Base-by-base conservation (phyloP, 176 grass and related monocot genomes). In the Lolium perenne region DNA sequence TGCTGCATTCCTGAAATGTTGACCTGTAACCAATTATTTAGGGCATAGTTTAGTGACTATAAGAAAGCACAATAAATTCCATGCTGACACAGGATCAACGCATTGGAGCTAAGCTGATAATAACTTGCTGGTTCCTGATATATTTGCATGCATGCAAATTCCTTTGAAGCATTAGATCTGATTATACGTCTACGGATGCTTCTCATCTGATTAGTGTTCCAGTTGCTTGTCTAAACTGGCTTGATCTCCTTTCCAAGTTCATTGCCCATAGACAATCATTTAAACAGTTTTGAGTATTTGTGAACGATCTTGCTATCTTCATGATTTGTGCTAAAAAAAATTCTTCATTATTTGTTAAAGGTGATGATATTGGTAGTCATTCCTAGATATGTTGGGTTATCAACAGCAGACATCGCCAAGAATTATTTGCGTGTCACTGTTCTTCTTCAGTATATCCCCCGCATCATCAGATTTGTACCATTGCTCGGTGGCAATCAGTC, bases 361-460 rank as follows among this genome's bases (percentile, higher is more conserved):
- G 97, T 98, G 82, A 94, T 98, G 92, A 95, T 98, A 89, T 86
- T 98, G 90, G 69, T 89, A 32, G 84, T 98, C 45, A 94, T 98
- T 84, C 97, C 97, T 50, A 87, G 91, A 54, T 92, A 83, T 90
- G 87, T 98, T 16, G 94, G 97, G 71, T 84, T 93, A 73, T 98
- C 93, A 84, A 78, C 71, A 76, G 93, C 97, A 82, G 94, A 98
- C 58, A 89, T 90, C 71, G 93, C 94, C 29, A 98, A 98, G 88
- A 98, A 98, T 94, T 86, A 95, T 78, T 83, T 98, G 87, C 92
- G 94, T 25, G 85, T 59, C 78, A 98, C 92, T 41, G 85, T 98
- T 78, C 93, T 98, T 83, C 93, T 98, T 81, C 97, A 98, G 79
- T 98, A 98, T 86, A 64, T 94, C 60, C 97, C 94, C 11, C 83